phyloP scores from a whole-genome alignment of 148 eudicot genomes.

The Rhododendron ferrugineum region DNA sequence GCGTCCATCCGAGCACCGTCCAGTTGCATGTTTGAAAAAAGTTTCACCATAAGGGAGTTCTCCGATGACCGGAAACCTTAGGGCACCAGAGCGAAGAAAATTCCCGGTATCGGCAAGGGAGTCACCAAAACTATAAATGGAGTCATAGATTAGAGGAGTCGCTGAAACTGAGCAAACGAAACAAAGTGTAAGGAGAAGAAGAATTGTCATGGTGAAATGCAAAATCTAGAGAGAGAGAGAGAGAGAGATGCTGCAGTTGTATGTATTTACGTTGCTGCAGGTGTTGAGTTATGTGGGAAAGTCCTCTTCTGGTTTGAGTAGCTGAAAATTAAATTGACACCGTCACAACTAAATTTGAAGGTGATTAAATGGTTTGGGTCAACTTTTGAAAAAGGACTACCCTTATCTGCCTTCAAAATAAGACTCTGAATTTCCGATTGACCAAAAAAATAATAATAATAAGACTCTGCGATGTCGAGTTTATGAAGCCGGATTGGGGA shows the following conservation, averaged over 20 bases:
- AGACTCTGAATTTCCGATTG: too few species aligned
- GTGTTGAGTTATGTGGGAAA: not conserved
- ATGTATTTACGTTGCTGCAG: not conserved
- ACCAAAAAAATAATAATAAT: too few species aligned
- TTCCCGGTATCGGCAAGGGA: slow-evolving; percentile 48
- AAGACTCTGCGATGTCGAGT: not conserved
- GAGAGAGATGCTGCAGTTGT: not conserved
- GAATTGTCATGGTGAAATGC: slow-evolving; percentile 6
- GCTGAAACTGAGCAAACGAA: not conserved
- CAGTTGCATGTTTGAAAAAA: slow-evolving; percentile 50
- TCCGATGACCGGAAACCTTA: slow-evolving; percentile 47
- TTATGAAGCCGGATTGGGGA: too few species aligned
- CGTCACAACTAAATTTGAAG: slow-evolving; percentile 4
- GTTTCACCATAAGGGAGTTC: slow-evolving; percentile 62
- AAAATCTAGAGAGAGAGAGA: not conserved
- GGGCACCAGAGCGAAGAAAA: slow-evolving; percentile 50
- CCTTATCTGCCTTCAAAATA: not conserved
- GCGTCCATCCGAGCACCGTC: slow-evolving; percentile 72
- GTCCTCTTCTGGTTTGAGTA: not conserved
- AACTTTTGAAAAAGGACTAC: not conserved
- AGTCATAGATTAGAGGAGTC: slow-evolving; percentile 18
- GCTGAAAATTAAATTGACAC: slow-evolving; percentile 17
- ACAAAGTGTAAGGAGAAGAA: slow-evolving; percentile 9
- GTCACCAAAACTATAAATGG: slow-evolving; percentile 46
- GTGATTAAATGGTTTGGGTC: not conserved